These are phyloP conservation scores for Xylariaceae sp. DNA, from an alignment of 2,329 filamentous ascomycete genomes.

Conservation along the genomic window DNA sequence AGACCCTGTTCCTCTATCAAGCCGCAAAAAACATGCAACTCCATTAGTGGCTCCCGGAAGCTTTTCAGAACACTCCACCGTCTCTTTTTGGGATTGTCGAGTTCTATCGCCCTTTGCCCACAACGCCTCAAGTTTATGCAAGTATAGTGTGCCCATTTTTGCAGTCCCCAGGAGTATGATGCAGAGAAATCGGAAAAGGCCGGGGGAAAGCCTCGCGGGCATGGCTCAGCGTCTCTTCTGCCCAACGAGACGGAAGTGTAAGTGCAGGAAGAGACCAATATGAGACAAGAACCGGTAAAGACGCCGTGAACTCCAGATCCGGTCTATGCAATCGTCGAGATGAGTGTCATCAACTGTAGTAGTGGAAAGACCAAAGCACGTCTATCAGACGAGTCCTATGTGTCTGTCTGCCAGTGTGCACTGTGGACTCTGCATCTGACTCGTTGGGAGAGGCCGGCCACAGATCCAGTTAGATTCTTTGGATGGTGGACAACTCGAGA, in stretches of 20 bases:
- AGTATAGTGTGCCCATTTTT: slow-evolving; percentile 15
- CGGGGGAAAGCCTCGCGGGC: slow-evolving; percentile 5
- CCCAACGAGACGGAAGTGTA: background rate
- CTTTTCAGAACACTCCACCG: slow-evolving; percentile 9
- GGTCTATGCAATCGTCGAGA: slow-evolving; percentile 24
- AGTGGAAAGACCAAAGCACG: slow-evolving; percentile 2
- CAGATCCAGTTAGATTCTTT: background rate
- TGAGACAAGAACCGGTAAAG: slow-evolving; percentile 11
- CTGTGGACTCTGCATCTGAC: background rate
- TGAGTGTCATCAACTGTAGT: slow-evolving; percentile 12
- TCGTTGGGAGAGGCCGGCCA: background rate
- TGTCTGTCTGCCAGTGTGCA: background rate
- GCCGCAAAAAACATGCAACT: slow-evolving; percentile 4
- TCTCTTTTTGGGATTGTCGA: slow-evolving; percentile 13
- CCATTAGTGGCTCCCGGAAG: slow-evolving; percentile 9
- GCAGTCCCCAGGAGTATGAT: background rate
- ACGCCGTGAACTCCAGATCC: slow-evolving; percentile 24
- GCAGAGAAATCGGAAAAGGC: slow-evolving; percentile 6
- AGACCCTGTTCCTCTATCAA: background rate
- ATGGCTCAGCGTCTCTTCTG: background rate
- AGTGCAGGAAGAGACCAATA: background rate
- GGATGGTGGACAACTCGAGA: slow-evolving; percentile 68
- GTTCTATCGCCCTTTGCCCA: slow-evolving; percentile 21
- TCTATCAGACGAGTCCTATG: background rate
- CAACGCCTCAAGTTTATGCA: slow-evolving; percentile 24